phyloP scores from a whole-genome alignment of 1,284 basidiomycete genomes.

The Pascua guehoae region DNA sequence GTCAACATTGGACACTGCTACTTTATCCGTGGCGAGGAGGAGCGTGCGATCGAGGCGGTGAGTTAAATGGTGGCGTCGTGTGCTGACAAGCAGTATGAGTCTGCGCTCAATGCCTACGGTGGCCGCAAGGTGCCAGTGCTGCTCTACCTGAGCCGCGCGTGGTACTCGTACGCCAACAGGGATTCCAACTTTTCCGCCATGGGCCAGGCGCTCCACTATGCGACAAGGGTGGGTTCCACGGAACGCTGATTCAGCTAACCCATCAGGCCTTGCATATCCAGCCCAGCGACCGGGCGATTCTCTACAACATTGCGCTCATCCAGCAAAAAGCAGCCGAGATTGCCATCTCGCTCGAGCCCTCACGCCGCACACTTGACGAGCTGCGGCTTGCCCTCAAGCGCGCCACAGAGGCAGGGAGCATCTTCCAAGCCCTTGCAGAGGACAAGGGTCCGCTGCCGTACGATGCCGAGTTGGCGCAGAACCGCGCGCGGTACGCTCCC shows the following conservation, averaged over 20 bases:
- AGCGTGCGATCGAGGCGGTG: conserved; percentile 79
- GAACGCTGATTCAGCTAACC: not conserved
- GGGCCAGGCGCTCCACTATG: conserved; percentile 72
- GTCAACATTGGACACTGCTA: conserved; percentile 94
- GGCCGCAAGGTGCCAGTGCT: conserved; percentile 68
- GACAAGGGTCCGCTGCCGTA: conserved; percentile 75
- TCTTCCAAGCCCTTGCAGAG: conserved; percentile 74
- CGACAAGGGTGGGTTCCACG: conserved; percentile 60
- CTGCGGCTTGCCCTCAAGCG: conserved; percentile 72
- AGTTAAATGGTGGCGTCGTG: no score
- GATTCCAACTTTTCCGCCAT: conserved; percentile 76
- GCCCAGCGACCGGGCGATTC: conserved; percentile 77
- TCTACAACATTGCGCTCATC: conserved; percentile 95
- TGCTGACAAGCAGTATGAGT: conserved; percentile 62
- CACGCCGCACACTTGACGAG: conserved; percentile 74
- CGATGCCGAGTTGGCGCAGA: conserved; percentile 76
- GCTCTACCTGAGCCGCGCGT: conserved; percentile 78
- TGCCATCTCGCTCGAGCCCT: conserved; percentile 66
- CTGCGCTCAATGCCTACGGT: conserved; percentile 68
- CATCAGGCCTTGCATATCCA: conserved; percentile 71
- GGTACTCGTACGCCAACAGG: conserved; percentile 86
- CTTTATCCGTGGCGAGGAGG: conserved; percentile 83
- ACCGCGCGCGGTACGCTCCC: conserved; percentile 81
- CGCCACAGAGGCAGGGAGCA: conserved; percentile 81
- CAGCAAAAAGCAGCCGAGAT: conserved; percentile 90